Conservation (phyloP, 1,284 basidiomycete genomes). For the Rhodofomes roseus region DNA sequence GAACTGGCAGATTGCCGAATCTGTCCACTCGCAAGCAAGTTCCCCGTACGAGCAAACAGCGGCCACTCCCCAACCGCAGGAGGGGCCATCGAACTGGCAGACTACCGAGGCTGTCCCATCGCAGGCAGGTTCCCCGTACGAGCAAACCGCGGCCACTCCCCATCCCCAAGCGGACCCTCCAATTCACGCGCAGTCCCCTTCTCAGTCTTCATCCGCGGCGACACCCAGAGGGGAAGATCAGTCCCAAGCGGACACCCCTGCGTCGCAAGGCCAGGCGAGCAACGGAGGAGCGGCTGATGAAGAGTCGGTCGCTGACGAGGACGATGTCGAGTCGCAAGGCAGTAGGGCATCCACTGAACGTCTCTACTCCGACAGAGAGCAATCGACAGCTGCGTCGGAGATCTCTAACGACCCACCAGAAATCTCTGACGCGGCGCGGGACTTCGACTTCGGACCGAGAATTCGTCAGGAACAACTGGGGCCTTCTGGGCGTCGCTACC, state of each 20-base stretch:
- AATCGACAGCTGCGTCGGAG: not conserved
- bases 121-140: no score
- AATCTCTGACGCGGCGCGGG: not conserved
- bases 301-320: no score
- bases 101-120: no score
- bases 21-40: not conserved
- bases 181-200: not conserved
- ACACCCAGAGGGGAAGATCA: not conserved
- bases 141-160: no score
- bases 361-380: not conserved
- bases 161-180: no score
- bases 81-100: not conserved
- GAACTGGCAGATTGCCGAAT: no score
- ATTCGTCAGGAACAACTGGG: not conserved
- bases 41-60: not conserved
- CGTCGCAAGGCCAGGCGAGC: not conserved
- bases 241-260: not conserved
- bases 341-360: not conserved
- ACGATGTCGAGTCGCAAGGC: not conserved
- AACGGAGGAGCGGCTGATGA: no score
- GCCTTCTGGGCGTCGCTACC: not conserved
- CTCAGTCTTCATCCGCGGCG: not conserved
- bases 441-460: not conserved
- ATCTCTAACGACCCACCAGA: not conserved
- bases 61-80: not conserved